Evolutionary conservation across 2,329 filamentous ascomycete species (phyloP), one percentile per base, ranked within the genome.

Genomic region (Penicillium griseofulvum): DNA sequence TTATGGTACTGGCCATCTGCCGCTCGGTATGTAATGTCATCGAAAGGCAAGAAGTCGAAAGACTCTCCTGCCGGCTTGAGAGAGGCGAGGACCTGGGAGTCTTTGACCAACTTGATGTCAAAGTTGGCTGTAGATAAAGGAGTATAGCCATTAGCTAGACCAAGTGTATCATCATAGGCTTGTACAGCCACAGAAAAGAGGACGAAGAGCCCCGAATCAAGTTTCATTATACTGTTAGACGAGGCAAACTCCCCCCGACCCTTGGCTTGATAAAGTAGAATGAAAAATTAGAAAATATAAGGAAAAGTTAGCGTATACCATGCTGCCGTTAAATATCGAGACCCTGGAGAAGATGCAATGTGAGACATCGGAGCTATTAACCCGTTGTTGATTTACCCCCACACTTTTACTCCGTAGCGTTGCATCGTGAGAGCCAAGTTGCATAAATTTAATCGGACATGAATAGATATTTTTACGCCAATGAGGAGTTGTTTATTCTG

Each of bases 391-490:
- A 39, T 39, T 43, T 16, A 24, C 22, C 22, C 39, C 22, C 39
- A 43, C 39, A 43, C 19, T 28, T 24, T 39, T 26, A 28, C 24
- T 43, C 22, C 39, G 22, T 2, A 43, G 24, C 22, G 39, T 43
- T 43, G 39, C 39, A 28, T 43, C 16, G 24, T 19, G n/a, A 12
- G 37, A 22, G 37, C 37, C 37, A 39, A 24, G 31, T 14, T 34
- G 14, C 31, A 39, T 28, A 16, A 5, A 24, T 11, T 43, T 17
- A 17, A 28, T 43, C 9, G 28, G 16, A 12, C 0, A 14, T 10
- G 39, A 81, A 64, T 83, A 86, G 26, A 76, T 73, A 7, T 82
- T 77, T 2, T 71, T 24, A 34, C 17, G 29, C n/a, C 43, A 46
- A 46, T 45, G 28, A 45, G 19, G 36, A 19, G 36, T 38, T 19